phyloP scores from a whole-genome alignment of 208 protist genomes.

The Novymonas esmeraldas region DNA sequence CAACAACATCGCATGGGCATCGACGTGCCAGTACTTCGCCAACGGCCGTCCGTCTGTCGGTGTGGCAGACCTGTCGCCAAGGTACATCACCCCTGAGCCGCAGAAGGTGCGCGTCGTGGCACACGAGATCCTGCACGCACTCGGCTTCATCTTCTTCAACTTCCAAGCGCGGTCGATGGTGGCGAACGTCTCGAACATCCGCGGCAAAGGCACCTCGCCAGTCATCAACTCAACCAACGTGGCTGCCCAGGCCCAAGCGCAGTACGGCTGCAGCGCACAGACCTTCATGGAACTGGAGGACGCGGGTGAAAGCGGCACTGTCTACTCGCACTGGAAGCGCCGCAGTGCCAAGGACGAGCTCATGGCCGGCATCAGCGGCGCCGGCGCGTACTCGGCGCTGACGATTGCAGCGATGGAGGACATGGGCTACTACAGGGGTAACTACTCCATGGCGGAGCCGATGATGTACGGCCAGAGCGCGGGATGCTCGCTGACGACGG shows the following conservation, averaged over 20 bases:
- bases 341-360: conserved; percentile 82
- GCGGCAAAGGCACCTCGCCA: too few species aligned
- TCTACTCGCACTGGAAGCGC: conserved; percentile 84
- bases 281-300: conserved; percentile 82
- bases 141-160: too few species aligned
- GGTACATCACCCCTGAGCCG: too few species aligned
- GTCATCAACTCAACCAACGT: background rate
- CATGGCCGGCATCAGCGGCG: conserved; percentile 51
- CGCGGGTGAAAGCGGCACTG: background rate
- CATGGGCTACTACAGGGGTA: conserved; percentile 74
- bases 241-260: background rate
- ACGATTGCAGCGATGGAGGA: conserved; percentile 87
- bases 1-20: too few species aligned
- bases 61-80: too few species aligned
- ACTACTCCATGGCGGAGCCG: conserved; percentile 59
- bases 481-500: conserved; percentile 60
- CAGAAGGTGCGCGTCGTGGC: too few species aligned
- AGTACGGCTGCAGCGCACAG: conserved; percentile 63
- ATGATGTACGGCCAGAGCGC: conserved; percentile 69
- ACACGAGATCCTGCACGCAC: too few species aligned
- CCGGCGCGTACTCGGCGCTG: conserved; percentile 61
- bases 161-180: too few species aligned
- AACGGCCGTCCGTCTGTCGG: too few species aligned
- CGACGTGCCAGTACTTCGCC: too few species aligned
- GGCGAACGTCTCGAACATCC: too few species aligned